Evolutionary conservation across 148 eudicot genomes (phyloP).

Genomic region (Rhododendron griersonianum): DNA sequence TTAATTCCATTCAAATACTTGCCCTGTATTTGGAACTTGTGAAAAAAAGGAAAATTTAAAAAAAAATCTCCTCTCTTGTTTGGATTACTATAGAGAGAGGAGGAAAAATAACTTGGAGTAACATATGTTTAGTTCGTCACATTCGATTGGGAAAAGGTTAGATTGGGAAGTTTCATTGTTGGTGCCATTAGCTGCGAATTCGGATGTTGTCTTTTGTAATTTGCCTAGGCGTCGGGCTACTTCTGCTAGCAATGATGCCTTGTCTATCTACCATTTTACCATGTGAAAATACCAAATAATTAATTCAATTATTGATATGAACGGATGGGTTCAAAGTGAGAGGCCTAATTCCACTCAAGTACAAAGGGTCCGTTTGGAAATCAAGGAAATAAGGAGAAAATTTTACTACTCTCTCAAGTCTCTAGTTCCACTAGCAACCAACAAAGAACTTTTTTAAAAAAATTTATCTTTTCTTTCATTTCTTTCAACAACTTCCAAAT

Average conservation of each 20-base stretch:
- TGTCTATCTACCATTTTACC: conserved; percentile 58
- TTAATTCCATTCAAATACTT: no score
- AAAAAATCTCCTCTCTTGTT: no score
- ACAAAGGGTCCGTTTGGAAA: neutral
- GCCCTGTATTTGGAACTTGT: no score
- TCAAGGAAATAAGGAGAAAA: no score
- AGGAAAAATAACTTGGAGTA: conserved; percentile 16
- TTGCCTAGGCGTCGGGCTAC: conserved; percentile 68
- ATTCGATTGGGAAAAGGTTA: conserved; percentile 46
- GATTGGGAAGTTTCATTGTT: conserved; percentile 12
- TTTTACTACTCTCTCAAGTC: neutral
- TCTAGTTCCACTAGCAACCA: neutral
- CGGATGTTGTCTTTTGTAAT: conserved; percentile 49
- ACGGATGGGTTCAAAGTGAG: no score
- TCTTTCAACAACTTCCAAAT: neutral
- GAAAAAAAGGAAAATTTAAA: no score
- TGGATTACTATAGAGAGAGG: no score
- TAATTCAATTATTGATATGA: no score
- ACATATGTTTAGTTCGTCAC: conserved; percentile 48
- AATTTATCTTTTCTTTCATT: neutral
- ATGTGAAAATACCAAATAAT: neutral
- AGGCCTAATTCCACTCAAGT: neutral
- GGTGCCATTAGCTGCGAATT: conserved; percentile 10
- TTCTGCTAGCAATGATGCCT: conserved; percentile 78
- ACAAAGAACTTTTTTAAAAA: neutral